Conservation (phyloP, 225 moss, liverwort and hornwort genomes). For the Marchantia polymorpha region DNA sequence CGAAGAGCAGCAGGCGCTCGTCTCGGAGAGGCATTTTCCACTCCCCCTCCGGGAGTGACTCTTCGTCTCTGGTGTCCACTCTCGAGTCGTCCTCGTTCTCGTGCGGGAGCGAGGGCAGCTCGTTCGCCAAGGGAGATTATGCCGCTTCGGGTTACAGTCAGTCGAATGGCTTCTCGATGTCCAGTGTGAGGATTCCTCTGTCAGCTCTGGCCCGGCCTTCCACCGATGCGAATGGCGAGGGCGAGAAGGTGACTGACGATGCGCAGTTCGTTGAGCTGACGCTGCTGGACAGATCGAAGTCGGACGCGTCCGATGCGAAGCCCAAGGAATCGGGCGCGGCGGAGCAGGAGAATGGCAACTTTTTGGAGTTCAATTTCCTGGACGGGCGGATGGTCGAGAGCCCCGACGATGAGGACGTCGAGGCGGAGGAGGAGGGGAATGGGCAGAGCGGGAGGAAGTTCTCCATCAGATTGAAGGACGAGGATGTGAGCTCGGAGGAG, state of each 20-base stretch:
- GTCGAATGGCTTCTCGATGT: constrained; percentile 20
- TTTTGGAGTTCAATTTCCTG: constrained; percentile 46
- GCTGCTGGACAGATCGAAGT: background rate
- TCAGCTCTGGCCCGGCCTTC: constrained; percentile 5
- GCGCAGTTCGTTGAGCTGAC: constrained; percentile 33
- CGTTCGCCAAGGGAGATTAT: constrained; percentile 37
- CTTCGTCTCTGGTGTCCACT: constrained; percentile 43
- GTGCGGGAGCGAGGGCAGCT: constrained; percentile 47
- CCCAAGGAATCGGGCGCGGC: background rate
- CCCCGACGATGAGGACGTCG: constrained; percentile 3
- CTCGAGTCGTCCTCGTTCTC: constrained; percentile 52
- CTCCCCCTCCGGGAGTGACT: constrained; percentile 48
- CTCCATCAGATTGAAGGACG: constrained; percentile 5
- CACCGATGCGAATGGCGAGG: background rate
- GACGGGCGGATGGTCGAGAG: constrained; percentile 49
- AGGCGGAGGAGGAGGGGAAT: background rate
- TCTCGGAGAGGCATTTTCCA: constrained; percentile 33
- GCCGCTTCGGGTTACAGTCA: constrained; percentile 32
- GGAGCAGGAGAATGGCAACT: constrained; percentile 23
- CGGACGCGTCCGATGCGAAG: background rate
- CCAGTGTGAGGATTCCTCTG: constrained; percentile 17
- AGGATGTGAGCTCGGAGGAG: constrained; percentile 1
- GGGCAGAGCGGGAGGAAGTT: background rate
- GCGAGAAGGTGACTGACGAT: constrained; percentile 12
- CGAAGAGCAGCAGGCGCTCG: constrained; percentile 28